Evolutionary conservation across 371 early-diverging fungal genomes (phyloP).

Genomic region (Mortierella sp.): DNA sequence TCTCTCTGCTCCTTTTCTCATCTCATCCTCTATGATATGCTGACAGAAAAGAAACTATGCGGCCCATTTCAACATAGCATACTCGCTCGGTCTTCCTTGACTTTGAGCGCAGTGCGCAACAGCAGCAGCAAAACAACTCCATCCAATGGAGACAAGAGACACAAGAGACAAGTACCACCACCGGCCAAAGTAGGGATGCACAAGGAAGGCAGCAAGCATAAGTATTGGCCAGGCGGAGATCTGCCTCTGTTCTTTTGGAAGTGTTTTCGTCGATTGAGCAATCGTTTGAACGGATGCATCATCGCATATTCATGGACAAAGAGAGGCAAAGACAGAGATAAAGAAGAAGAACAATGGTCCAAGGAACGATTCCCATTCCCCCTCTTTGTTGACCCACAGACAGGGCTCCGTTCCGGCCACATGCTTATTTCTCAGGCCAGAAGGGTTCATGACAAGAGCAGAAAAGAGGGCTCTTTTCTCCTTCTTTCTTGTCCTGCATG

Average conservation of each 20-base stretch:
- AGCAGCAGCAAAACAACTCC: background rate
- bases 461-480: background rate
- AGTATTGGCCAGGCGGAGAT: background rate
- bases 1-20: background rate
- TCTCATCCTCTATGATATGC: background rate
- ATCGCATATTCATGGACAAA: background rate
- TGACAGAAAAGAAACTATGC: background rate
- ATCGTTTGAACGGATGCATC: background rate
- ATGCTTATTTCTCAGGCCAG: conserved; percentile 14
- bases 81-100: background rate
- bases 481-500: background rate
- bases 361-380: background rate
- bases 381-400: background rate
- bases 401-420: conserved; percentile 1
- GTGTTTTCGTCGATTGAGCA: background rate
- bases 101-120: background rate
- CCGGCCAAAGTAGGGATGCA: conserved; percentile 16
- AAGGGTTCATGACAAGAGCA: background rate
- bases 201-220: background rate
- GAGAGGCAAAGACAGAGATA: background rate
- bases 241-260: background rate
- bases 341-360: background rate
- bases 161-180: background rate
- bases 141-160: background rate
- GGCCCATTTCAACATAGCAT: background rate